Evolutionary conservation across 306 rosid genomes (phyloP), one percentile per base, ranked within the genome.

Genomic region (Acacia confusa): DNA sequence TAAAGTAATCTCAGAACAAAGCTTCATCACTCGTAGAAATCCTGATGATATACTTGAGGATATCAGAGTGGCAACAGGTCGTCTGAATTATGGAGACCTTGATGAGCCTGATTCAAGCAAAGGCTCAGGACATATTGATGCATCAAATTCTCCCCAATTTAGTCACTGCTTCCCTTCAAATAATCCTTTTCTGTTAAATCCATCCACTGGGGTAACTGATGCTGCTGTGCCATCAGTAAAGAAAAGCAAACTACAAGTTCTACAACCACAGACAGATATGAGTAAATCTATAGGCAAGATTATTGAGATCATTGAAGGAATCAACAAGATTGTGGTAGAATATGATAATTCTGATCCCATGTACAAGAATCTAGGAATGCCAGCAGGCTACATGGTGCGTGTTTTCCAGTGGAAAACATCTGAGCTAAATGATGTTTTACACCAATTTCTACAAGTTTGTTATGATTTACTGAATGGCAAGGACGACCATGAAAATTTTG

Each of bases 361-460:
- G 17, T 20, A 34, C 72, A 84, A 68, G 48, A 84, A 79, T 74
- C 83, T 86, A 6, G 94, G 80, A 69, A 65, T 84, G 77, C 78
- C 89, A 16, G 44, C 82, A 3, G 94, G 86, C 76, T 91, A 89
- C 82, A 78, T 79, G 79, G 90, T 81, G 45, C 94, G 91, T 81
- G 84, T 87, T 81, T 86, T 91, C 84, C 92, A 88, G 76, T 91
- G 94, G 94, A 91, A 91, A 77, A 70, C 78, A 70, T 87, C 87
- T 75, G 94, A 91, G 74, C 86, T 91, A 7, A 41, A 74, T 70
- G 72, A 74, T 80, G 83, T 82, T 82, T 66, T 89, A 72, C 88
- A 85, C 70, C 67, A 77, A 67, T 87, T 84, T 86, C 81, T 89
- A 72, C 91, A 78, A 47, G 80, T 63, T 53, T 91, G 94, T 83